Percentiles rank a stretch among this genome's conserved stretches.
Evolutionary conservation across 495 filamentous ascomycete species (phyloP).

Genomic region (Evernia prunastri): DNA sequence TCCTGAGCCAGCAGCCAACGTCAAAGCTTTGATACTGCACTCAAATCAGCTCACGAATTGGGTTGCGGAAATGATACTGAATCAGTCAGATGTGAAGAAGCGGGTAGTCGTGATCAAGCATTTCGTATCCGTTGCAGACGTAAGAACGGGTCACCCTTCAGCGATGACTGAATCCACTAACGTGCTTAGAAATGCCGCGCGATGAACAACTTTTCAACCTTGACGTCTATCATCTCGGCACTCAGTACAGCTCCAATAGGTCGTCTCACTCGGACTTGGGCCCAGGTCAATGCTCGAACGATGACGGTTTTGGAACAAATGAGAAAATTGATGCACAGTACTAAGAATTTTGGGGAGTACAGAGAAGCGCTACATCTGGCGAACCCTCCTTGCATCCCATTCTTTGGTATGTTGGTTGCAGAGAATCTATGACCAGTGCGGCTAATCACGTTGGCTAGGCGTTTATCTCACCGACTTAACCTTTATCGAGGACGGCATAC

Average conservation of each 20-base stretch:
- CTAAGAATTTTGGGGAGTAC: constrained; percentile 97
- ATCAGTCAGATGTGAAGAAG: constrained; percentile 87
- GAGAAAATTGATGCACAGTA: constrained; percentile 92
- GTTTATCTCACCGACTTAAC: constrained; percentile 97
- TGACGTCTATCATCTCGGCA: constrained; percentile 98
- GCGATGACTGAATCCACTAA: constrained; percentile 27
- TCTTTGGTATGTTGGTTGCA: constrained; percentile 69
- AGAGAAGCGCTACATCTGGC: constrained; percentile 85
- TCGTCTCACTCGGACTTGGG: constrained; percentile 90
- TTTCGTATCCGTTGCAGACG: constrained; percentile 92
- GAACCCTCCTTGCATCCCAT: constrained; percentile 95
- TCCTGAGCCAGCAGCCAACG: constrained; percentile 84
- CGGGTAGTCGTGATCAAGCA: constrained; percentile 97
- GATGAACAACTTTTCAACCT: constrained; percentile 93
- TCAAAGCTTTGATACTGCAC: constrained; percentile 92
- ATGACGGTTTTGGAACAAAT: constrained; percentile 75
- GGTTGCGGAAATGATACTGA: constrained; percentile 99
- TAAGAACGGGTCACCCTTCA: constrained; percentile 38
- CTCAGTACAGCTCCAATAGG: constrained; percentile 90
- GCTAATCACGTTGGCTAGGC: constrained; percentile 46
- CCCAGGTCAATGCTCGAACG: constrained; percentile 78
- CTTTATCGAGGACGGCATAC: constrained; percentile 98
- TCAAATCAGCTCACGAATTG: constrained; percentile 98
- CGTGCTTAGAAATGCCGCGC: constrained; percentile 73
- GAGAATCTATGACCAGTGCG: constrained; percentile 7